phyloP scores from a whole-genome alignment of 2,329 filamentous ascomycete genomes.

The Alternaria arbusti region DNA sequence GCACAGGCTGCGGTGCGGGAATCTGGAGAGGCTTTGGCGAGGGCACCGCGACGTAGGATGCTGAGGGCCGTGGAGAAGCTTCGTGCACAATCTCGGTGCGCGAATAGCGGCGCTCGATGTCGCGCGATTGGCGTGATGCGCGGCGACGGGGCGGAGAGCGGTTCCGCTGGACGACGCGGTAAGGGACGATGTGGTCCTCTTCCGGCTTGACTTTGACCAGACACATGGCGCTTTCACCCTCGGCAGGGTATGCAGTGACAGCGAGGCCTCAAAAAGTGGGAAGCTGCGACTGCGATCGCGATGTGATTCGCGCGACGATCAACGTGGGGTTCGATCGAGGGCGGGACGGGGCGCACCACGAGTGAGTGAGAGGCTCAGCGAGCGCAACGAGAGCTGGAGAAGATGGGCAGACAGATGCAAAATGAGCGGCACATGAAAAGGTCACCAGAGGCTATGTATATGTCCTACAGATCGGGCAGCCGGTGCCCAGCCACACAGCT shows the following conservation, averaged over 20 bases:
- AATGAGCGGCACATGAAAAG: slow-evolving; percentile 24
- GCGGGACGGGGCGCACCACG: slow-evolving; percentile 14
- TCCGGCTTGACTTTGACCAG: slow-evolving; percentile 55
- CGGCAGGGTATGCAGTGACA: slow-evolving; percentile 2
- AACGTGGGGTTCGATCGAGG: slow-evolving; percentile 27
- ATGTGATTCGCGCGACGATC: slow-evolving; percentile 43
- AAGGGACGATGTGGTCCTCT: slow-evolving; percentile 52
- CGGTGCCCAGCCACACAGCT: slow-evolving; percentile 41
- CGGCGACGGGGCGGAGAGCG: slow-evolving; percentile 42
- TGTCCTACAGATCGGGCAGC: slow-evolving; percentile 27
- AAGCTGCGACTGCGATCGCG: slow-evolving; percentile 34
- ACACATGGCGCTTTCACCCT: slow-evolving; percentile 48
- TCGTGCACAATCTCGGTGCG: slow-evolving; percentile 42
- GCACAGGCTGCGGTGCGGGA: slow-evolving; percentile 50
- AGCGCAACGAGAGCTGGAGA: neutral
- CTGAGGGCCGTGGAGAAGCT: slow-evolving; percentile 33
- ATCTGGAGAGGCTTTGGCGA: slow-evolving; percentile 42
- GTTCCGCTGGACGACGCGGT: slow-evolving; percentile 41
- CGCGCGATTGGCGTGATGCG: slow-evolving; percentile 28
- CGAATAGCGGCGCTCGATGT: slow-evolving; percentile 33
- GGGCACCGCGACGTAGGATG: slow-evolving; percentile 42
- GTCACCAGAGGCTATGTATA: slow-evolving; percentile 25
- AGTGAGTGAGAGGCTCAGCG: slow-evolving; percentile 2
- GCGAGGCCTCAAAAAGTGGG: slow-evolving; percentile 5
- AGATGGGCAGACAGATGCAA: slow-evolving; percentile 7